Conservation (phyloP, 306 rosid genomes). For the Sechiopsis laciniata region DNA sequence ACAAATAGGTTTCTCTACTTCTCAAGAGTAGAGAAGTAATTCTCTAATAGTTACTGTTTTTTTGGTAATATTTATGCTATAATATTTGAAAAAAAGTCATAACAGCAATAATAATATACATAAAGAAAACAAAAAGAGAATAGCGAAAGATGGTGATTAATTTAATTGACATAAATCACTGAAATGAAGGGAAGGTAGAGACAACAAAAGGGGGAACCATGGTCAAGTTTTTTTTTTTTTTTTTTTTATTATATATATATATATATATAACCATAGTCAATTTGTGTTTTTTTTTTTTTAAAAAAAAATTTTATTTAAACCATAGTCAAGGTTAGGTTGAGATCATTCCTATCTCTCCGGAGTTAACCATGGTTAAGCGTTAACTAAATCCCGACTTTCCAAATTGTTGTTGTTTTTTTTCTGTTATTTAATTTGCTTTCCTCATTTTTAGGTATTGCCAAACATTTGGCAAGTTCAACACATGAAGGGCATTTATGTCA, state of each 20-base stretch:
- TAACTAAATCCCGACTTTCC: not conserved
- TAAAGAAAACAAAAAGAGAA: not conserved
- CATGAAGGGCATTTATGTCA: not conserved
- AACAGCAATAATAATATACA: not conserved
- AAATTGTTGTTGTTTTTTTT: not conserved
- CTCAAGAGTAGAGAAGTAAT: too few relatives aligned
- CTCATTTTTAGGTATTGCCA: slow-evolving; percentile 19
- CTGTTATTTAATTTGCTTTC: slow-evolving; percentile 14
- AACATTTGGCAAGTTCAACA: slow-evolving; percentile 9
- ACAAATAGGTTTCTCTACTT: too few relatives aligned
- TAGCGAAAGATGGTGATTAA: not conserved
- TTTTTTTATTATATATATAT: too few relatives aligned
- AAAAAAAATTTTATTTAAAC: too few relatives aligned
- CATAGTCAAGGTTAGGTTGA: slow-evolving; percentile 23
- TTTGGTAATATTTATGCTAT: not conserved
- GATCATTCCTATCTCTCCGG: slow-evolving; percentile 28
- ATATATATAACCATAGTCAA: slow-evolving; percentile 18
- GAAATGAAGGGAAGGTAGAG: slow-evolving; percentile 37
- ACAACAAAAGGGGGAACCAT: slow-evolving; percentile 3
- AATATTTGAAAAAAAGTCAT: not conserved
- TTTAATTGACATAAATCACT: slow-evolving; percentile 17
- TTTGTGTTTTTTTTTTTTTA: not conserved
- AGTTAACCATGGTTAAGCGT: slow-evolving; percentile 23
- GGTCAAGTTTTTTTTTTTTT: too few relatives aligned
- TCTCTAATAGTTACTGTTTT: too few relatives aligned